Base-by-base conservation (phyloP, 1,284 basidiomycete species). In the Sanghuangporus sanghuang region DNA sequence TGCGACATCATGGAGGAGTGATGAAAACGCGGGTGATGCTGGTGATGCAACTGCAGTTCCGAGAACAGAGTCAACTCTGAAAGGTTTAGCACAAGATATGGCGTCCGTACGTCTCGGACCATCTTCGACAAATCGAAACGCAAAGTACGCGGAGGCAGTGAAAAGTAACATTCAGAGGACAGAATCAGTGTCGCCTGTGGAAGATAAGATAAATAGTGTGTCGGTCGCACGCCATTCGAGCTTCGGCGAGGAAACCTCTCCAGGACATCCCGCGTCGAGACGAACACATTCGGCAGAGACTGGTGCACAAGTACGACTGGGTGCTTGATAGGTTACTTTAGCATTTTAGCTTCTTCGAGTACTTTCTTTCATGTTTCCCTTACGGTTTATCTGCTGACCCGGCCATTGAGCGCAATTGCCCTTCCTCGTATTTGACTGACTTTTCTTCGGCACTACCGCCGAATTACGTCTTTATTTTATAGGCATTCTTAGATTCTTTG, bases 231-330 rank as follows among this genome's bases (percentile, higher is more conserved):
- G 62, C 27, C 57, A 59, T 23, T 11, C 18, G 35, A 57, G 53
- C n/a, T 50, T 64, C 57, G 62, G 57, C 32, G 18, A 48, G 27
- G 62, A 58, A 12, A 40, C 40, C 40, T 32, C 49, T n/a, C 57
- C 42, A n/a, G 21, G 57, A n/a, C 57, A 59, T 38, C 16, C 40
- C 5, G 18, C 46, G n/a, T 42, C 49, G 40, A 59, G 60, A 27
- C 61, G 60, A 36, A 64, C 63, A 8, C 63, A 64, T 39, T 64
- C 63, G 6, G 63, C 60, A 38, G 53, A 64, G 39, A 61, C 52
- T 2, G 52, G 59, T 38, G 48, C 27, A 14, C 53, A 62, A 8
- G 39, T 46, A 11, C 52, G 60, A 32, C 32, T 56, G 39, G 32
- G 21, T 6, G 27, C 48, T 53, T 42, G 21, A n/a, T 46, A 23